Base-by-base conservation (phyloP, 2,329 filamentous ascomycete genomes). In the Pyrenophora graminea region DNA sequence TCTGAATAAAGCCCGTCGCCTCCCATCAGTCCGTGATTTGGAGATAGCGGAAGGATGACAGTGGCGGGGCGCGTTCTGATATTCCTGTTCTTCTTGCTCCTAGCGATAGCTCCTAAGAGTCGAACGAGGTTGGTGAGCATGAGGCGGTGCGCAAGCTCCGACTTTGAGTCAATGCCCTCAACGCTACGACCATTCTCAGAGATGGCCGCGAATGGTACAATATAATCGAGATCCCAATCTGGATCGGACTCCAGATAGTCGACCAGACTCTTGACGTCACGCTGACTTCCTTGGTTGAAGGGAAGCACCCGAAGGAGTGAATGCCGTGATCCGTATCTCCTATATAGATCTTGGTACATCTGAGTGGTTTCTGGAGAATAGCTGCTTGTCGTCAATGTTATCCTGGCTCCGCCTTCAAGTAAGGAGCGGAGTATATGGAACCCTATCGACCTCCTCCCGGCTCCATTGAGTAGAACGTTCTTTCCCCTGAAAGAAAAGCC, bases 261-360 rank as follows among this genome's bases (percentile, higher is more conserved):
- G 45, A 99, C 82, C 6, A 99, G 82, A 39, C 91, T 91, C 74
- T 97, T 91, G 31, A 97, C 90, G 72, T 99, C 94, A 75, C 97
- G 93, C 79, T 97, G 94, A 80, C 93, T 97, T 59, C 93, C 94
- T 75, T 97, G 92, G 77, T 99, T 99, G 85, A 99, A 99, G 41
- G 95, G 94, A 47, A 97, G 94, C 47, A 99, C 94, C 33, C 99
- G 91, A 48, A 99, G 87, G 78, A 97, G 92, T 50, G 94, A 97
- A 59, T 93, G 94, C 60, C 91, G 89, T 55, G 91, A 90, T 68
- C 94, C 94, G 68, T 89, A 96, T 55, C 92, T 89, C 58, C 91
- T 89, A 75, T 99, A 99, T 89, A 99, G 97, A 50, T 91, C 87
- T 77, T 99, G 94, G 78, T 99, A 99, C 80, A 97, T 99, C 78